Evolutionary conservation across 805 yeast species (phyloP).

Genomic region (Ogataea siamensis): DNA sequence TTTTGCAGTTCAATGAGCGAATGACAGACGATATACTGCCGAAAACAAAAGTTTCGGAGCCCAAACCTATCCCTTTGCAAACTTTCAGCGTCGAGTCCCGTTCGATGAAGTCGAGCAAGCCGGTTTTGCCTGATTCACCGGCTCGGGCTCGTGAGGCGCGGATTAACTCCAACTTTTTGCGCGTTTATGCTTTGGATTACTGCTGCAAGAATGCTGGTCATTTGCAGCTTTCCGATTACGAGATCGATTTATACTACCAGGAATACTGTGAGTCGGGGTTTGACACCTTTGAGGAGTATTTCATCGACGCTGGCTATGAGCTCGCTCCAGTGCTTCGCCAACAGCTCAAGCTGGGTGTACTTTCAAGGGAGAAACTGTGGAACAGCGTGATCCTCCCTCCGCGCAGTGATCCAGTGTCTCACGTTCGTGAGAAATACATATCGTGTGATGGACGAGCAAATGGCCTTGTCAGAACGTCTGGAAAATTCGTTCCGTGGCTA

Average conservation of each 20-base stretch:
- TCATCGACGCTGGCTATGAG: slow-evolving; percentile 21
- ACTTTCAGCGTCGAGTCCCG: slow-evolving; percentile 16
- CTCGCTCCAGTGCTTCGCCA: slow-evolving; percentile 12
- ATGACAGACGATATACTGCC: slow-evolving; percentile 20
- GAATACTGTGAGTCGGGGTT: slow-evolving; percentile 27
- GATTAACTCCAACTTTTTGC: slow-evolving; percentile 47
- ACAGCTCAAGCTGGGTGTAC: slow-evolving; percentile 36
- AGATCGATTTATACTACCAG: slow-evolving; percentile 33
- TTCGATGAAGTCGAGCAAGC: slow-evolving; percentile 1
- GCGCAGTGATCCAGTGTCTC: slow-evolving; percentile 36
- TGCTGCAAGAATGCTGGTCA: slow-evolving; percentile 37
- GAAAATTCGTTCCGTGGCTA: slow-evolving; percentile 32
- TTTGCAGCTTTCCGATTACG: slow-evolving; percentile 34
- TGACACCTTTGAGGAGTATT: slow-evolving; percentile 27
- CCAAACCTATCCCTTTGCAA: slow-evolving; percentile 9
- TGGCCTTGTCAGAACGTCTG: slow-evolving; percentile 26
- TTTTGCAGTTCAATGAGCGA: slow-evolving; percentile 19
- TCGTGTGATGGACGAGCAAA: slow-evolving; percentile 7
- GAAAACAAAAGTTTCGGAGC: slow-evolving; percentile 4
- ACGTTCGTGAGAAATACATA: slow-evolving; percentile 13
- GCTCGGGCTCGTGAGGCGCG: slow-evolving; percentile 43
- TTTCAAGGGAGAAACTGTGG: slow-evolving; percentile 53
- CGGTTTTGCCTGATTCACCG: background rate
- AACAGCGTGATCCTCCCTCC: slow-evolving; percentile 52
- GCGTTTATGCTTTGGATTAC: slow-evolving; percentile 49